These are phyloP conservation scores for Piedraia hortae DNA, from an alignment of 2,329 filamentous ascomycete genomes.

Conservation along the genomic window DNA sequence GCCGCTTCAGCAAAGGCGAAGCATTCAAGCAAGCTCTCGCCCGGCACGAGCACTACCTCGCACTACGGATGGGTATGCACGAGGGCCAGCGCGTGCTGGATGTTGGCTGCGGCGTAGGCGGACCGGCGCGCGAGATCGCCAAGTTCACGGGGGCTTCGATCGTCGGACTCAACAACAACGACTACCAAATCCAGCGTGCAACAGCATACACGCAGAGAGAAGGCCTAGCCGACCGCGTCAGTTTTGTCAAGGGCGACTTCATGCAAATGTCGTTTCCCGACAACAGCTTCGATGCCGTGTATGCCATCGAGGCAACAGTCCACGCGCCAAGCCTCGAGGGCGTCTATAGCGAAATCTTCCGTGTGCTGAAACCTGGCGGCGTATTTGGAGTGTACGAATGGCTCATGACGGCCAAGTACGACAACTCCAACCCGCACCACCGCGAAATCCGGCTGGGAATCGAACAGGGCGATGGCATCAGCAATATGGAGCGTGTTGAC, in stretches of 20 bases:
- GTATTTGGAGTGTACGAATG: constrained; percentile 95
- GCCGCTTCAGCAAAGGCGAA: constrained; percentile 68
- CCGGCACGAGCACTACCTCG: constrained; percentile 93
- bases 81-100: constrained; percentile 77
- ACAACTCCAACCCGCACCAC: constrained; percentile 66
- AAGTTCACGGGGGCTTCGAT: constrained; percentile 82
- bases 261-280: constrained; percentile 97
- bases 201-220: constrained; percentile 60
- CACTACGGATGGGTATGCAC: constrained; percentile 61
- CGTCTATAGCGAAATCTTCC: constrained; percentile 84
- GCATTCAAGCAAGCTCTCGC: constrained; percentile 75
- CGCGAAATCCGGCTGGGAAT: constrained; percentile 80
- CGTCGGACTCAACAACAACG: constrained; percentile 91
- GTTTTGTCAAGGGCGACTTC: constrained; percentile 86
- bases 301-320: constrained; percentile 90
- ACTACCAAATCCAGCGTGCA: constrained; percentile 95
- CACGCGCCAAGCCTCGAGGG: constrained; percentile 77
- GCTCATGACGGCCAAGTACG: constrained; percentile 91
- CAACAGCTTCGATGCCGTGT: constrained; percentile 79
- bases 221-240: constrained; percentile 49
- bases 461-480: constrained; percentile 86
- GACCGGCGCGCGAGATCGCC: constrained; percentile 81
- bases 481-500: constrained; percentile 77
- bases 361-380: constrained; percentile 84
- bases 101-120: constrained; percentile 89